A percentile compares a stretch with the other conserved stretches of the same genome.
Evolutionary conservation across 192 early-diverging fungal genomes (phyloP).

Genomic region (Chytriomyces confervae): DNA sequence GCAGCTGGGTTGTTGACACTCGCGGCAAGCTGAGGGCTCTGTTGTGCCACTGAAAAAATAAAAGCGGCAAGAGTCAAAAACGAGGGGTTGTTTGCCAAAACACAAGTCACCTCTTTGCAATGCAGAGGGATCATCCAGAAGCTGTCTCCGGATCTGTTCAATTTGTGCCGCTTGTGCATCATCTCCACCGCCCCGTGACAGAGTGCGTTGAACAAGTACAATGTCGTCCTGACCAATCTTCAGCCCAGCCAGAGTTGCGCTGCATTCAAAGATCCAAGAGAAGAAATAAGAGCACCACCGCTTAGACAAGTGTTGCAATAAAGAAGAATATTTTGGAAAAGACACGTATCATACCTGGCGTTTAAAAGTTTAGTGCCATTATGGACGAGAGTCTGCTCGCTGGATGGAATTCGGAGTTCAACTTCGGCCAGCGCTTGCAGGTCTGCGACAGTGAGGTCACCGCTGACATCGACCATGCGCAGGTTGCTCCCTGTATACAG

Average conservation of each 20-base stretch:
- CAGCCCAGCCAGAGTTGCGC: background rate
- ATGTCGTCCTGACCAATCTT: constrained; percentile 73
- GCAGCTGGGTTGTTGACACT: constrained; percentile 70
- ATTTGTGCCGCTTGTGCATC: constrained; percentile 43
- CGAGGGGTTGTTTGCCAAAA: too few species aligned
- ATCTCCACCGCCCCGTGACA: constrained; percentile 36
- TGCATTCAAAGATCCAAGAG: too few species aligned
- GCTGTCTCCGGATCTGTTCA: constrained; percentile 65
- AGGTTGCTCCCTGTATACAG: background rate
- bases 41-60: constrained; percentile 32
- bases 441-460: constrained; percentile 36
- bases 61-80: too few species aligned
- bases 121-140: constrained; percentile 65
- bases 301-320: constrained; percentile 49
- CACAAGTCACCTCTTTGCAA: constrained; percentile 29
- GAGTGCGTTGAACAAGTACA: constrained; percentile 61
- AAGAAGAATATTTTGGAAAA: constrained; percentile 63
- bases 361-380: constrained; percentile 70
- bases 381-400: constrained; percentile 68
- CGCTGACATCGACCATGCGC: constrained; percentile 26
- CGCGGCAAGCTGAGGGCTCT: constrained; percentile 69
- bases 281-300: too few species aligned
- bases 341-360: constrained; percentile 1
- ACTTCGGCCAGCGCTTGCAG: constrained; percentile 76
- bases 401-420: constrained; percentile 73